These are phyloP conservation scores for Boletus semigastroideus DNA, from an alignment of 1,284 basidiomycete species.

Conservation along the genomic window DNA sequence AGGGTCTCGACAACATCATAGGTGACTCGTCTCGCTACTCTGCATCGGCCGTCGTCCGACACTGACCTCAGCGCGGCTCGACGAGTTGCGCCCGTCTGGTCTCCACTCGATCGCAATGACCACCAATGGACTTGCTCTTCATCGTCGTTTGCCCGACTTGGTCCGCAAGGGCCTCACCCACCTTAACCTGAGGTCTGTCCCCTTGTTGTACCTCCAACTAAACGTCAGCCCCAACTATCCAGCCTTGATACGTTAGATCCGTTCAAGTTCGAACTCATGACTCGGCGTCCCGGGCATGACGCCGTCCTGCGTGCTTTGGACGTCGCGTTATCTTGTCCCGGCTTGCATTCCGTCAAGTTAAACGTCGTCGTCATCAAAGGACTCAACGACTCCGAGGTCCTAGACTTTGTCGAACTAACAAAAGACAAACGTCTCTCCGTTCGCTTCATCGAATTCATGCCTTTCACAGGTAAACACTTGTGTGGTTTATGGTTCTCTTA, in stretches of 20 bases:
- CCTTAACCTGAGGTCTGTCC: slow-evolving; percentile 71
- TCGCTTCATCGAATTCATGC: slow-evolving; percentile 93
- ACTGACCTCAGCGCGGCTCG: slow-evolving; percentile 47
- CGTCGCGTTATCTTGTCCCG: slow-evolving; percentile 51
- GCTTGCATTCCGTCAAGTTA: slow-evolving; percentile 67
- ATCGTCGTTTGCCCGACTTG: slow-evolving; percentile 67
- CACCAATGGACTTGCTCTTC: slow-evolving; percentile 77
- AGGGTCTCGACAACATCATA: slow-evolving; percentile 74
- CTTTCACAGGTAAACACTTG: slow-evolving; percentile 68
- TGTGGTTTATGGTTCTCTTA: slow-evolving; percentile 1
- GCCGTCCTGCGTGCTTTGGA: slow-evolving; percentile 73
- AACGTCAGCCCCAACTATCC: slow-evolving; percentile 1
- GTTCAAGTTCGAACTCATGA: slow-evolving; percentile 86
- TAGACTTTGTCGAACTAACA: slow-evolving; percentile 79
- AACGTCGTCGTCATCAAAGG: slow-evolving; percentile 84
- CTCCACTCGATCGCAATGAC: slow-evolving; percentile 84
- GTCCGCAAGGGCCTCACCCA: slow-evolving; percentile 77
- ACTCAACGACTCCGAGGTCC: slow-evolving; percentile 77
- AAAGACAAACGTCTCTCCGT: slow-evolving; percentile 64
- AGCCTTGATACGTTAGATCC: slow-evolving; percentile 87
- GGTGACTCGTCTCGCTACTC: slow-evolving; percentile 36
- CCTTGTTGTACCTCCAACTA: background rate
- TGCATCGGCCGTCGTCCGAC: slow-evolving; percentile 14
- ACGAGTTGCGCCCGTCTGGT: slow-evolving; percentile 56
- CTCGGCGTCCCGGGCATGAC: slow-evolving; percentile 72